Evolutionary conservation across 73 alveolate genomes (phyloP), one percentile per base, ranked within the genome.

Genomic region (Effrenium voratum): DNA sequence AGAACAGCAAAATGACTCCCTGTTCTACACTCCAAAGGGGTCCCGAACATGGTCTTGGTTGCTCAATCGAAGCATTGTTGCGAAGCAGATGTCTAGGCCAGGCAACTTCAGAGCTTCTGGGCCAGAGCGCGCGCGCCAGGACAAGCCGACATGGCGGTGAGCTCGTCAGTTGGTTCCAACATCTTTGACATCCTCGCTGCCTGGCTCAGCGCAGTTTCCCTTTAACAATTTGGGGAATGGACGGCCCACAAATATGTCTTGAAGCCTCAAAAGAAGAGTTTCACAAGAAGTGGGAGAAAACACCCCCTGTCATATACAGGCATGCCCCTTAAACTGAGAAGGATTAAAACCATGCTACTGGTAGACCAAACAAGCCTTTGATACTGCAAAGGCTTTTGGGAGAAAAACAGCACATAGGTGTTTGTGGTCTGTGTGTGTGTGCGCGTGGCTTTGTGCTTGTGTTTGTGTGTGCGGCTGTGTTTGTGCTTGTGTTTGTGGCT

Each of bases 121-220:
- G n/a, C n/a, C n/a, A n/a, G n/a, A n/a, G n/a, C n/a, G n/a, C n/a
- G n/a, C n/a, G n/a, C 68, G 66, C 32, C 46, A 92, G 98, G 98
- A 50, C 92, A 92, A 77, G 98, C 92, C 46, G 98, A 92, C 22
- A 92, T 92, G 98, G 98, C 98, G 5, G 91, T 92, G 45, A 75
- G 92, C 85, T 92, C 98, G 45, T 92, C 98, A 30, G 91, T 92
- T 52, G 98, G 98, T 43, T 92, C 98, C 80, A 92, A 92, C 92
- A 92, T 92, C 66, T 92, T 92, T 49, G 98, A 92, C 91, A 92
- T 92, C 40, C 80, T 92, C 36, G 97, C 50, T 19, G 36, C 97
- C 46, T 28, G 88, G 97, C 30, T 1, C 46, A 80, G 36, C 2
- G 80, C 5, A 19, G 10, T 34, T 26, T 59, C 30, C 36, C 15